Conservation (phyloP, 768 basidiomycete species). For the Imleria badia region DNA sequence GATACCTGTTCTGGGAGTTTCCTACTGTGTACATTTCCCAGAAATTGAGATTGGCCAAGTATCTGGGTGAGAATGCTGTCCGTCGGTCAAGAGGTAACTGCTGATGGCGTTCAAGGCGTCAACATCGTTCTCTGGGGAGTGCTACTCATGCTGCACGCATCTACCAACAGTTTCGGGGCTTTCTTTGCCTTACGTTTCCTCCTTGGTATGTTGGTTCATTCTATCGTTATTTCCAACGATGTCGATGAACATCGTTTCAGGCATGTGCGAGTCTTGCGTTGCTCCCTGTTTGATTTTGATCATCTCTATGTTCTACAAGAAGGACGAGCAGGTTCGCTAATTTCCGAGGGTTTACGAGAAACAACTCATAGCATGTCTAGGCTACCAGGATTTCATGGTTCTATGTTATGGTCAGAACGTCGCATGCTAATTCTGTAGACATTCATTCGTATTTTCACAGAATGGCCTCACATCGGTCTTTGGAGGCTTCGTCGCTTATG, state of each 20-base stretch:
- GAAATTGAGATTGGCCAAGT: slow-evolving; percentile 58
- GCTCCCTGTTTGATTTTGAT: slow-evolving; percentile 45
- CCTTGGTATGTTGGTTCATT: slow-evolving; percentile 40
- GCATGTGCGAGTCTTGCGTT: slow-evolving; percentile 69
- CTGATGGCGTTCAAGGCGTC: slow-evolving; percentile 33
- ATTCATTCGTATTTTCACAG: slow-evolving; percentile 29
- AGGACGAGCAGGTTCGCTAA: slow-evolving; percentile 53
- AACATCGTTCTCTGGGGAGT: slow-evolving; percentile 63
- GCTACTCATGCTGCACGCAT: slow-evolving; percentile 59
- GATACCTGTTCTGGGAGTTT: slow-evolving; percentile 61
- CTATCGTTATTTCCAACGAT: not conserved
- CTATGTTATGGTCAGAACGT: slow-evolving; percentile 55
- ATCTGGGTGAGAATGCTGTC: slow-evolving; percentile 44
- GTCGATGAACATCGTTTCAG: slow-evolving; percentile 28
- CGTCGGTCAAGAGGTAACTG: not conserved
- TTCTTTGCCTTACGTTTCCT: slow-evolving; percentile 65
- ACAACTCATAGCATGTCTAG: slow-evolving; percentile 27
- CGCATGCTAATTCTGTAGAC: not conserved
- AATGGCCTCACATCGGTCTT: slow-evolving; percentile 59
- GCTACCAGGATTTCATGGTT: slow-evolving; percentile 62
- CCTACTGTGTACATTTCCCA: slow-evolving; percentile 67
- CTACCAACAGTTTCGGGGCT: slow-evolving; percentile 53
- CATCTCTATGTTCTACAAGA: slow-evolving; percentile 64
- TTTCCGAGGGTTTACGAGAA: not conserved
- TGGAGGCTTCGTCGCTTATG: slow-evolving; percentile 66